These are phyloP conservation scores for Aspergillus piperis DNA, from an alignment of 2,329 filamentous ascomycete species.

Conservation along the genomic window DNA sequence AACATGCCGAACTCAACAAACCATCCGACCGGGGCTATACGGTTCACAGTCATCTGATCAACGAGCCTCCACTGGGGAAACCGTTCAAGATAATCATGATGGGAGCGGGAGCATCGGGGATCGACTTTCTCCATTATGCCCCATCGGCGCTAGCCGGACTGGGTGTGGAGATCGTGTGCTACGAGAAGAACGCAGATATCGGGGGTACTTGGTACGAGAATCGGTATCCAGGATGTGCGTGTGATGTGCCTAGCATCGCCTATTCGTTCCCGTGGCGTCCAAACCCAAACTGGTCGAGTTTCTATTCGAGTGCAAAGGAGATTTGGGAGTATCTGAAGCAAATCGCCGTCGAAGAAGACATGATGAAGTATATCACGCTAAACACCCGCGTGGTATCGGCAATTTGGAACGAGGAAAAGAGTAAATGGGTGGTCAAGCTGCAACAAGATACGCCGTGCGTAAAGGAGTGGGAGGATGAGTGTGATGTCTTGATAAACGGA, in stretches of 20 bases:
- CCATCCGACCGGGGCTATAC: constrained; percentile 8
- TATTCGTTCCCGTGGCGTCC: constrained; percentile 9
- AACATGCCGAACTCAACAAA: constrained; percentile 7
- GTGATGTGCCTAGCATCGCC: constrained; percentile 24
- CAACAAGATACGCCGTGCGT: constrained; percentile 9
- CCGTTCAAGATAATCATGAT: constrained; percentile 36
- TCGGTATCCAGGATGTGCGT: constrained; percentile 36
- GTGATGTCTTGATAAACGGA: constrained; percentile 38
- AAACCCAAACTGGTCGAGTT: constrained; percentile 7
- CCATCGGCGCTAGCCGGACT: constrained; percentile 34
- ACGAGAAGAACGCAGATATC: constrained; percentile 34
- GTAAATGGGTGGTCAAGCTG: constrained; percentile 10
- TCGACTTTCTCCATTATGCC: constrained; percentile 37
- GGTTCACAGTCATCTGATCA: constrained; percentile 5
- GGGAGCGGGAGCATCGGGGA: constrained; percentile 41
- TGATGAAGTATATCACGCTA: constrained; percentile 10
- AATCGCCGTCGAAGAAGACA: constrained; percentile 10
- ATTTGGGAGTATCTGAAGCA: constrained; percentile 9
- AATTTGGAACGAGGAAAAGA: constrained; percentile 1
- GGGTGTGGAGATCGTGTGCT: constrained; percentile 23
- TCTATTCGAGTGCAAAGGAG: constrained; percentile 20
- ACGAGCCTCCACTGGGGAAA: constrained; percentile 2
- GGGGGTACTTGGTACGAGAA: constrained; percentile 38
- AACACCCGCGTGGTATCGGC: background rate
- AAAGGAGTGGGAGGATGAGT: constrained; percentile 28